Evolutionary conservation across 257 asterid species (phyloP).

Genomic region (Plectranthus barbatus): DNA sequence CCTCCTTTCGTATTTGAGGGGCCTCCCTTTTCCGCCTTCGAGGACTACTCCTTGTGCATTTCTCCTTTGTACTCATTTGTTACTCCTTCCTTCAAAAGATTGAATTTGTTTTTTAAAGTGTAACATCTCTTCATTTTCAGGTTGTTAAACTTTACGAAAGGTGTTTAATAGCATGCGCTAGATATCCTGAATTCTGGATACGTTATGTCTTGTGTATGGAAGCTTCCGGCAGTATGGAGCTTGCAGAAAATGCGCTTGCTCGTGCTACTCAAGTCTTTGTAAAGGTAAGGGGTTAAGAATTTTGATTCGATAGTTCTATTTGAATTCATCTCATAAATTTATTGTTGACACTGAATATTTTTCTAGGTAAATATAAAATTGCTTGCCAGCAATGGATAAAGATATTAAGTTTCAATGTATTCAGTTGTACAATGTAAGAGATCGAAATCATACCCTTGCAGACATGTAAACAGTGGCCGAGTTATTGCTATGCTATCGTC

Average conservation of each 20-base stretch:
- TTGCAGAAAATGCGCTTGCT: conserved; percentile 91
- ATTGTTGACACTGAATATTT: background rate
- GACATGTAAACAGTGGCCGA: background rate
- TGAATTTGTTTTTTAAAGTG: conserved; percentile 17
- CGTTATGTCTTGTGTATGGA: conserved; percentile 87
- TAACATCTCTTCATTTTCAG: conserved; percentile 37
- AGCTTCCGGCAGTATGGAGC: conserved; percentile 85
- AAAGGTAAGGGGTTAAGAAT: conserved; percentile 44
- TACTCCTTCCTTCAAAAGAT: conserved; percentile 5
- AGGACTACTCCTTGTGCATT: conserved; percentile 71
- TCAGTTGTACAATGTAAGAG: background rate
- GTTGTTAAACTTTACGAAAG: conserved; percentile 95
- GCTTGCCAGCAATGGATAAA: background rate
- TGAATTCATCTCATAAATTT: background rate
- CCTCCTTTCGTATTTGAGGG: conserved; percentile 79
- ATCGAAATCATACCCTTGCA: background rate
- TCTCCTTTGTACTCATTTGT: conserved; percentile 27
- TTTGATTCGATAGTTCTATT: background rate
- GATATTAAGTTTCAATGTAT: background rate
- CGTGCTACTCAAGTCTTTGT: conserved; percentile 94
- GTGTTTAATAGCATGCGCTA: conserved; percentile 94
- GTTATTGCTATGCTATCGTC: too few relatives aligned
- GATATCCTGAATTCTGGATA: conserved; percentile 93
- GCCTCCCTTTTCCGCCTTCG: conserved; percentile 83
- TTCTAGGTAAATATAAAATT: background rate